Evolutionary conservation across 352 stramenopile species (phyloP).

Genomic region (Pythium apleroticum): DNA sequence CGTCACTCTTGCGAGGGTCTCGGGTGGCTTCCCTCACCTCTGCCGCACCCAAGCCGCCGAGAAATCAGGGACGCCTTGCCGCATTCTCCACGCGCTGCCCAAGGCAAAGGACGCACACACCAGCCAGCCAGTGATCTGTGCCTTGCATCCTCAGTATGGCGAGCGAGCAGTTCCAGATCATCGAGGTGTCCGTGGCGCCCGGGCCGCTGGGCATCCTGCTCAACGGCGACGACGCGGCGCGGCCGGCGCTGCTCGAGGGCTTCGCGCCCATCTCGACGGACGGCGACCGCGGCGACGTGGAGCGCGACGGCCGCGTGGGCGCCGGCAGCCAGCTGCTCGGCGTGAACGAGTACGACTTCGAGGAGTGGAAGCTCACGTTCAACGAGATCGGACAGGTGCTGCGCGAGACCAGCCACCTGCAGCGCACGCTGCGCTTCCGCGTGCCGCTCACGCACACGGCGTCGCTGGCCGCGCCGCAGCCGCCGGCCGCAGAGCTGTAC

Average conservation of each 20-base stretch:
- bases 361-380: conserved; percentile 41
- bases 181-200: conserved; percentile 50
- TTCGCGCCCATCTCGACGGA: conserved; percentile 51
- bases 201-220: conserved; percentile 72
- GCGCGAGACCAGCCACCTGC: conserved; percentile 51
- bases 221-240: conserved; percentile 36
- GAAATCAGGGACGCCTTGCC: conserved; percentile 1
- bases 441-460: conserved; percentile 28
- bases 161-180: conserved; percentile 25
- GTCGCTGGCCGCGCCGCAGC: not conserved
- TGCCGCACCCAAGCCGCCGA: not conserved
- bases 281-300: conserved; percentile 43
- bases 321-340: conserved; percentile 49
- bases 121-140: not conserved
- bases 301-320: conserved; percentile 40
- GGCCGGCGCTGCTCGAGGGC: conserved; percentile 55
- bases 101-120: not conserved
- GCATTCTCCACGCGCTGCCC: not conserved
- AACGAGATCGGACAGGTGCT: conserved; percentile 59
- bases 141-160: no score
- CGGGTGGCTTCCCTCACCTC: not conserved
- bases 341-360: conserved; percentile 67
- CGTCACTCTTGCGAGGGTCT: conserved; percentile 15
- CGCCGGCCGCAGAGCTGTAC: not conserved
- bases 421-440: conserved; percentile 46